Base-by-base conservation (phyloP, 2,329 filamentous ascomycete species). In the Trichoderma oligosporum region DNA sequence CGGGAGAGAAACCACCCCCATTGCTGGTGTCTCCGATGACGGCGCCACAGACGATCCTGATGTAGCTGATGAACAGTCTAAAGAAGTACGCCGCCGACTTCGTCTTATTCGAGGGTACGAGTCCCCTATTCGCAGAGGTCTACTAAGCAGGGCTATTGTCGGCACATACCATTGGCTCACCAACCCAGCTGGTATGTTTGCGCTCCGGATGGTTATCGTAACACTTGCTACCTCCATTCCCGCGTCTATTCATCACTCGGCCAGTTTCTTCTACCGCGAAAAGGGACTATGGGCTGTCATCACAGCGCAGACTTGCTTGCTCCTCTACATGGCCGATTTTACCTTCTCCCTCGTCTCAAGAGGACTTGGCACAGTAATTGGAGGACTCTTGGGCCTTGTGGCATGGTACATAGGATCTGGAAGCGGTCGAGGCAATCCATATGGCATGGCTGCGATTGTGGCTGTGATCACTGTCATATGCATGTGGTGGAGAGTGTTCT, bases 401-500 rank as follows among this genome's bases (percentile, higher is more conserved):
- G 73, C 73, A 1, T 82, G 79, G 79, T 81, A 82, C 38, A 75
- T 79, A 16, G 78, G 78, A 0, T 76, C 78, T 1, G 79, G 77
- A 0, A 64, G 64, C 24, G 79, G 79, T 0, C 57, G 63, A 0
- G 79, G 79, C 0, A 81, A 80, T 57, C 71, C 78, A 0, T 81
- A 79, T 20, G 78, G 79, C 0, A 65, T 81, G 46, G 76, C 70
- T 2, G 78, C 78, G 1, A 73, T 74, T 4, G 74, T 76, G 57
- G 74, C 70, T 0, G 71, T 74, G 2, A 68, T 73, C 14, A 67
- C 68, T 6, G 52, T 69, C 1, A 64, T 73, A 1, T 45, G 74
- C 0, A 62, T 75, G 0, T 74, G 72, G 72, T 63, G 61, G 60
- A 68, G 73, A 0, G 42, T 74, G 3, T 74, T 68, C 60, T 60